These are phyloP conservation scores for Pugionium dolabratum DNA, from an alignment of 345 rosid genomes.

Conservation along the genomic window DNA sequence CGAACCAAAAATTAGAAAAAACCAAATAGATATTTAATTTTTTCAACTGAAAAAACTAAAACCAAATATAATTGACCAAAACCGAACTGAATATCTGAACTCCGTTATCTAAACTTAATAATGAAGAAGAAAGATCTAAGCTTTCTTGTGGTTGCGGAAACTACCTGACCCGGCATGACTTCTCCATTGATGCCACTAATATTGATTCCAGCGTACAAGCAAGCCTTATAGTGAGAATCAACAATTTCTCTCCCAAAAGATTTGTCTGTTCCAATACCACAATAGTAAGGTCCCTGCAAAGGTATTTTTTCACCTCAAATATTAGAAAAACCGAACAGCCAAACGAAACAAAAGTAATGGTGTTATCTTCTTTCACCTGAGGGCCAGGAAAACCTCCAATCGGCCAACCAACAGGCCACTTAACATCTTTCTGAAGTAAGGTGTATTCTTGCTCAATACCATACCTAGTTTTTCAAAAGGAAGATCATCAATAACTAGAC, in stretches of 20 bases:
- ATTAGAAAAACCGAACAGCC: not conserved
- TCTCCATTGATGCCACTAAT: conserved; percentile 95
- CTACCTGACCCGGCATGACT: conserved; percentile 85
- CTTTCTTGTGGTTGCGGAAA: conserved; percentile 12
- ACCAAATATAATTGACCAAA: too few relatives aligned
- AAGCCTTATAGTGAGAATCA: conserved; percentile 92
- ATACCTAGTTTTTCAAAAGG: conserved; percentile 34
- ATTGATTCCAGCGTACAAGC: conserved; percentile 80
- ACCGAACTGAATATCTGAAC: too few relatives aligned
- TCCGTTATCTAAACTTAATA: too few relatives aligned
- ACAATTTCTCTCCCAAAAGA: conserved; percentile 93
- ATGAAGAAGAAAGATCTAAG: not conserved
- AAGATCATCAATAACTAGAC: not conserved
- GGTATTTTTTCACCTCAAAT: not conserved
- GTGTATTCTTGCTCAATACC: conserved; percentile 95
- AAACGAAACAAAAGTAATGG: not conserved
- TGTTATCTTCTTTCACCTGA: conserved; percentile 49
- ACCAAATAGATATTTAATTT: too few relatives aligned
- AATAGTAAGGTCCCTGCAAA: conserved; percentile 88
- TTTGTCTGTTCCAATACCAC: conserved; percentile 80
- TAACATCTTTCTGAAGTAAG: conserved; percentile 73
- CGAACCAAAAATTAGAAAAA: too few relatives aligned
- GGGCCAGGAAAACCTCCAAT: conserved; percentile 88
- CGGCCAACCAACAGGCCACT: conserved; percentile 97
- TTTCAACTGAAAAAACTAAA: too few relatives aligned